These are phyloP conservation scores for Sugiyamaella pinicola DNA, from an alignment of 1,139 yeast species.

Conservation along the genomic window DNA sequence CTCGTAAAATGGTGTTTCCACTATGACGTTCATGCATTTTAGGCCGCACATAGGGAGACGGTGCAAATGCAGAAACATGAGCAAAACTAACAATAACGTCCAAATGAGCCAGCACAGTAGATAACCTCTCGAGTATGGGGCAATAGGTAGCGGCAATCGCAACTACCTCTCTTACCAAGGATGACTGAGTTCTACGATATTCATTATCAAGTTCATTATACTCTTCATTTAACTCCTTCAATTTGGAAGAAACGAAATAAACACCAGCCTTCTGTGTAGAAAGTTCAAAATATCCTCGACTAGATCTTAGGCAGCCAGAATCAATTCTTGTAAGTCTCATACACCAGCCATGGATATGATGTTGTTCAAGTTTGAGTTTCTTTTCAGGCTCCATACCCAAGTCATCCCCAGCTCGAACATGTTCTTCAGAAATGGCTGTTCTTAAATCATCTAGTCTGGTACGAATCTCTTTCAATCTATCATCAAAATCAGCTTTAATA, in stretches of 20 bases:
- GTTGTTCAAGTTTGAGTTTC: constrained; percentile 85
- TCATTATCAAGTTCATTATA: constrained; percentile 61
- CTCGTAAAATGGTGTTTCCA: constrained; percentile 60
- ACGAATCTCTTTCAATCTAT: constrained; percentile 64
- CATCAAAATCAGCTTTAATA: constrained; percentile 89
- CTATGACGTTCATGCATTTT: constrained; percentile 54
- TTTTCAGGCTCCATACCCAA: constrained; percentile 80
- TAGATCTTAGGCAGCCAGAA: constrained; percentile 72
- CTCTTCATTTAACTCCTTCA: constrained; percentile 61
- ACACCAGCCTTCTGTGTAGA: constrained; percentile 96
- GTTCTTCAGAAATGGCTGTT: constrained; percentile 59
- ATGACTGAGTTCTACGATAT: constrained; percentile 73
- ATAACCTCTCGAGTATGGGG: constrained; percentile 70
- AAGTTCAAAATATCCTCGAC: constrained; percentile 65
- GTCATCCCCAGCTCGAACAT: constrained; percentile 68
- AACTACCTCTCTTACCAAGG: constrained; percentile 79
- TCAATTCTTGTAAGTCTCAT: constrained; percentile 89
- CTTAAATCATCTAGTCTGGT: constrained; percentile 58
- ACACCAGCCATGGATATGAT: constrained; percentile 90
- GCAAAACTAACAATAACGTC: constrained; percentile 89
- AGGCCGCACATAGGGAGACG: constrained; percentile 79
- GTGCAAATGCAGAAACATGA: constrained; percentile 80
- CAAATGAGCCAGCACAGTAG: constrained; percentile 65
- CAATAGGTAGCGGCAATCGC: constrained; percentile 78
- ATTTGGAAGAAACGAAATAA: constrained; percentile 72